phyloP scores from a whole-genome alignment of 2,329 filamentous ascomycete species.

The Cladosporium velox region DNA sequence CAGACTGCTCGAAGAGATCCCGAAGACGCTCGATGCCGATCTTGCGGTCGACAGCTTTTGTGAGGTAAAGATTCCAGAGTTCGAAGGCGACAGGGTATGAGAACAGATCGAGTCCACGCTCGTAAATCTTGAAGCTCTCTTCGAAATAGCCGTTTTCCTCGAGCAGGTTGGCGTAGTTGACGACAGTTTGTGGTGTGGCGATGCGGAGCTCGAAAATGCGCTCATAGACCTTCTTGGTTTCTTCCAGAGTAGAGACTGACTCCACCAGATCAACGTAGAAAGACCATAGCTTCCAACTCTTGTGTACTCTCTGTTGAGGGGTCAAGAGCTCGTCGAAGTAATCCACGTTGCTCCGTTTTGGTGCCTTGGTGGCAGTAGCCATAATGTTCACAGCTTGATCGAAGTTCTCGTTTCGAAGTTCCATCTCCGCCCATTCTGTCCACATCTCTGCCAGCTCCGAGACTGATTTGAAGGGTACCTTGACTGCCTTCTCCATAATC shows the following conservation, averaged over 20 bases:
- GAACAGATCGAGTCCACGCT: conserved; percentile 95
- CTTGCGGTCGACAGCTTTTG: conserved; percentile 93
- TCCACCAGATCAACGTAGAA: conserved; percentile 99
- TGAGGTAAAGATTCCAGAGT: conserved; percentile 96
- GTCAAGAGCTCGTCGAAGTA: conserved; percentile 95
- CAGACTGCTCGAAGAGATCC: conserved; percentile 94
- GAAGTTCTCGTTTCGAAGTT: conserved; percentile 92
- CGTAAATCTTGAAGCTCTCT: conserved; percentile 96
- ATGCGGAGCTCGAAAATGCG: conserved; percentile 97
- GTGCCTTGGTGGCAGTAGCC: conserved; percentile 95
- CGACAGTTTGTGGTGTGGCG: conserved; percentile 94
- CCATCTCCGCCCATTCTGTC: conserved; percentile 99
- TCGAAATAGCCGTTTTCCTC: conserved; percentile 96
- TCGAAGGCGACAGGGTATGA: conserved; percentile 98
- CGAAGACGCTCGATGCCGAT: conserved; percentile 92
- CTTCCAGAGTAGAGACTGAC: conserved; percentile 85
- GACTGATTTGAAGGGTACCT: conserved; percentile 97
- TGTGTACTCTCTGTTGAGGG: conserved; percentile 94
- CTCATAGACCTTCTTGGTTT: conserved; percentile 93
- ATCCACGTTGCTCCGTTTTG: conserved; percentile 96
- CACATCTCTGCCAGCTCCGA: conserved; percentile 95
- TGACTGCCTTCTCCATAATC: conserved; percentile 97
- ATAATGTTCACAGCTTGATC: conserved; percentile 93
- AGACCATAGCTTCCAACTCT: conserved; percentile 99
- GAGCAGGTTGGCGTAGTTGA: conserved; percentile 95